Evolutionary conservation across 352 stramenopile genomes (phyloP).

Genomic region (Elongisporangium prolatum): DNA sequence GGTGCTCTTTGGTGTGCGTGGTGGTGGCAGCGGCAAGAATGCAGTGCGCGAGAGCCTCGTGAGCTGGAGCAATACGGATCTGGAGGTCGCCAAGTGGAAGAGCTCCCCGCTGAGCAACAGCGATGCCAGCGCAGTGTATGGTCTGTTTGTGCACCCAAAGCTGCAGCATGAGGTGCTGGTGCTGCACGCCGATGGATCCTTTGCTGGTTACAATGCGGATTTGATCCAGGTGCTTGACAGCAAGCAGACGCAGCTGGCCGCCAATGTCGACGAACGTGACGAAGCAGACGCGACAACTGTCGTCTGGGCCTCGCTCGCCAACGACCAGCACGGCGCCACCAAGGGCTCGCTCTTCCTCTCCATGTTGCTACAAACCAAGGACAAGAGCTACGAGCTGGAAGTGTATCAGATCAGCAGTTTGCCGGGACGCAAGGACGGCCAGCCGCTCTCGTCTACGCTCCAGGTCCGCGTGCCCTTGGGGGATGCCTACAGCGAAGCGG

Average conservation of each 20-base stretch:
- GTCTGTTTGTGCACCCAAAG: conserved; percentile 57
- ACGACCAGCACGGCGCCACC: conserved; percentile 45
- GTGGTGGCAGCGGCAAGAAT: conserved; percentile 19
- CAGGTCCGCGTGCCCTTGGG: conserved; percentile 27
- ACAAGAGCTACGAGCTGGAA: conserved; percentile 39
- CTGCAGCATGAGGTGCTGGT: conserved; percentile 58
- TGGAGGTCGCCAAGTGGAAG: conserved; percentile 64
- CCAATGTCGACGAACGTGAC: conserved; percentile 13
- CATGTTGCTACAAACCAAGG: conserved; percentile 40
- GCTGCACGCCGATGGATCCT: conserved; percentile 58
- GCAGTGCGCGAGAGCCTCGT: conserved; percentile 33
- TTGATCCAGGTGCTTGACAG: conserved; percentile 36
- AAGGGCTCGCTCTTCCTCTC: conserved; percentile 67
- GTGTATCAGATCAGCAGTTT: conserved; percentile 45
- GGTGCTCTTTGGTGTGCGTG: conserved; percentile 52
- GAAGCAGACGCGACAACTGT: conserved; percentile 20
- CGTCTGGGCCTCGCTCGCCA: conserved; percentile 49
- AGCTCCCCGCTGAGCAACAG: conserved; percentile 26
- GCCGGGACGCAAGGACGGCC: conserved; percentile 22
- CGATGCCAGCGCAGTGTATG: conserved; percentile 22
- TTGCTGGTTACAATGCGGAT: conserved; percentile 54
- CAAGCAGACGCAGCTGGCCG: conserved; percentile 16
- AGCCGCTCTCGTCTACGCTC: conserved; percentile 21
- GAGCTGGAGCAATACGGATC: conserved; percentile 55
- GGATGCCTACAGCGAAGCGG: conserved; percentile 6